A percentile compares a stretch with the other conserved stretches of the same genome.
phyloP scores from a whole-genome alignment of 2,329 filamentous ascomycete genomes.

The Beauveria australis region DNA sequence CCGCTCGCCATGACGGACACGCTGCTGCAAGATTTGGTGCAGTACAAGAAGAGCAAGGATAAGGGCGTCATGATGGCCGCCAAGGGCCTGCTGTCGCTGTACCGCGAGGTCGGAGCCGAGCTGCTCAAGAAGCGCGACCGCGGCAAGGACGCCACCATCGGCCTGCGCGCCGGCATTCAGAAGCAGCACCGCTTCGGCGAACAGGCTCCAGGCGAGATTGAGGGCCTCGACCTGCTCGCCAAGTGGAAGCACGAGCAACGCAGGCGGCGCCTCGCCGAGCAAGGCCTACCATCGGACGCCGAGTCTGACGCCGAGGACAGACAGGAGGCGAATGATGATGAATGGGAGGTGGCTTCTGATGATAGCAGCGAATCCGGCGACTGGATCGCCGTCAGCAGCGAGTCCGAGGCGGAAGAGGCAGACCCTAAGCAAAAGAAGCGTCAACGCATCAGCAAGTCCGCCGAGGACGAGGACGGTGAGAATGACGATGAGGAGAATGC shows the following conservation, averaged over 20 bases:
- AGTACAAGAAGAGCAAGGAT: constrained; percentile 95
- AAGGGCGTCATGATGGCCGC: constrained; percentile 99
- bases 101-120: constrained; percentile 83
- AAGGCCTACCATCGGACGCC: constrained; percentile 55
- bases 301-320: constrained; percentile 53
- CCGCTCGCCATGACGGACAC: constrained; percentile 96
- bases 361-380: constrained; percentile 67
- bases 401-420: constrained; percentile 60
- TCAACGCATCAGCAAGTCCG: constrained; percentile 19
- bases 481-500: constrained; percentile 21
- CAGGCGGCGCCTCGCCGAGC: constrained; percentile 61
- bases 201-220: constrained; percentile 70
- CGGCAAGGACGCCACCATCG: constrained; percentile 84
- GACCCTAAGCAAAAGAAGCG: constrained; percentile 48
- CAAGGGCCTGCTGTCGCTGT: constrained; percentile 81
- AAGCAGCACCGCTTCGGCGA: constrained; percentile 77
- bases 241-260: constrained; percentile 91
- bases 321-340: constrained; percentile 50
- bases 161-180: constrained; percentile 65
- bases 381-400: constrained; percentile 89
- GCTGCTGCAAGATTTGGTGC: constrained; percentile 87
- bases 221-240: constrained; percentile 84
- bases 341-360: constrained; percentile 54
- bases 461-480: constrained; percentile 16
- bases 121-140: constrained; percentile 83